Evolutionary conservation across 2,329 filamentous ascomycete species (phyloP).

Genomic region (Coniella vitis): DNA sequence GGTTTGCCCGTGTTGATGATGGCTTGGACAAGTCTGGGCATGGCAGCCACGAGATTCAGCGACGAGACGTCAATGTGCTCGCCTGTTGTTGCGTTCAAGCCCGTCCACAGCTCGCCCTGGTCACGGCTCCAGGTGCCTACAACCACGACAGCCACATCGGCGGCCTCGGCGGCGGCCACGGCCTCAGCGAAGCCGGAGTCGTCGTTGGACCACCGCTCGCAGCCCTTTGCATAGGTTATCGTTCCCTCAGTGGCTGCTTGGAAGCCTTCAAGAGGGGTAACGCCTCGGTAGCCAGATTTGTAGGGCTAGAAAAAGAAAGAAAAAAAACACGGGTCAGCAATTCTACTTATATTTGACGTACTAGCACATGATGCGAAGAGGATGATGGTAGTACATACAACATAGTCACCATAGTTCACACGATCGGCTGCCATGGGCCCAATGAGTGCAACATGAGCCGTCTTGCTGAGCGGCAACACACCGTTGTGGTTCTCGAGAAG

Average conservation of each 20-base stretch:
- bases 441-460: constrained; percentile 64
- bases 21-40: constrained; percentile 58
- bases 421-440: constrained; percentile 68
- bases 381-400: neutral
- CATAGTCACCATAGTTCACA: constrained; percentile 44
- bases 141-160: constrained; percentile 66
- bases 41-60: constrained; percentile 63
- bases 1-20: constrained; percentile 62
- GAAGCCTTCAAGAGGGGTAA: constrained; percentile 66
- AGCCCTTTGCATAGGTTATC: constrained; percentile 62
- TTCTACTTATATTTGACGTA: neutral
- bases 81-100: constrained; percentile 66
- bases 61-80: constrained; percentile 63
- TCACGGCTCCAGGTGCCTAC: constrained; percentile 73
- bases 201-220: constrained; percentile 65
- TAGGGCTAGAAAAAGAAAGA: constrained; percentile 40
- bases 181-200: constrained; percentile 62
- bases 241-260: constrained; percentile 51
- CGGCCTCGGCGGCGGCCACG: constrained; percentile 55
- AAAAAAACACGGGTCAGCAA: neutral
- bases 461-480: constrained; percentile 49
- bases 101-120: constrained; percentile 62
- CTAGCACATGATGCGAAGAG: too few relatives aligned
- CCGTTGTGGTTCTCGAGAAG: constrained; percentile 52
- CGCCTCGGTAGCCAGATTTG: constrained; percentile 54